Evolutionary conservation across 176 grass and related monocot species (phyloP), one percentile per base, ranked within the genome.

Genomic region (Ensete ventricosum): DNA sequence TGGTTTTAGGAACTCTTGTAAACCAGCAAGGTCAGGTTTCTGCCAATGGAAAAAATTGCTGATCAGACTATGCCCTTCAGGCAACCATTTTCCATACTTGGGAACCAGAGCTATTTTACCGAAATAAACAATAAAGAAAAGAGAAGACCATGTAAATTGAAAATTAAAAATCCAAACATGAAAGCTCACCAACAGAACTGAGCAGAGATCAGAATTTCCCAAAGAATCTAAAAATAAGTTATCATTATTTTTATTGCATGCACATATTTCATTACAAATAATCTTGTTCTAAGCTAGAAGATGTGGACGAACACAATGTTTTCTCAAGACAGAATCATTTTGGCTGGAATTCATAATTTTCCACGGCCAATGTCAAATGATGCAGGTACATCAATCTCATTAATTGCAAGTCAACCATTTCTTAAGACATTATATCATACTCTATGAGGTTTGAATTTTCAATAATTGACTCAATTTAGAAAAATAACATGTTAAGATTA

Each of bases 1-100:
- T 69, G 88, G 88, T 27, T 55, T 66, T 62, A 90, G 53, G 20
- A 90, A 87, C 14, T 51, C 55, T 57, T 54, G 21, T 52, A 84
- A 21, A 14, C 72, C 71, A 73, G 81, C 76, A 55, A 71, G 43
- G 20, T 60, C 67, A 11, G 79, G 88, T 72, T 90, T 90, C 84
- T 90, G 64, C 50, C 11, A 26, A 65, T 25, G 22, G 9, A 52
- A 48, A 50, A 70, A 50, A 70, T 14, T 49, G 6, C 2, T 19
- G 29, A 70, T 51, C 67, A 70, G 8, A 52, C 8, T 10, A 67
- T 13, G 10, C n/a, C 26, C 64, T 43, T 11, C 24, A 70, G 20
- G 29, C 43, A 70, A 51, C 17, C 29, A 43, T 6, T 43, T 8
- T n/a, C 50, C 25, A 25, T 21, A 70, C 52, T 70, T 25, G 25